Percentiles rank a stretch among this genome's conserved stretches.
Evolutionary conservation across 768 basidiomycete genomes (phyloP).

Genomic region (Suillus placidus): DNA sequence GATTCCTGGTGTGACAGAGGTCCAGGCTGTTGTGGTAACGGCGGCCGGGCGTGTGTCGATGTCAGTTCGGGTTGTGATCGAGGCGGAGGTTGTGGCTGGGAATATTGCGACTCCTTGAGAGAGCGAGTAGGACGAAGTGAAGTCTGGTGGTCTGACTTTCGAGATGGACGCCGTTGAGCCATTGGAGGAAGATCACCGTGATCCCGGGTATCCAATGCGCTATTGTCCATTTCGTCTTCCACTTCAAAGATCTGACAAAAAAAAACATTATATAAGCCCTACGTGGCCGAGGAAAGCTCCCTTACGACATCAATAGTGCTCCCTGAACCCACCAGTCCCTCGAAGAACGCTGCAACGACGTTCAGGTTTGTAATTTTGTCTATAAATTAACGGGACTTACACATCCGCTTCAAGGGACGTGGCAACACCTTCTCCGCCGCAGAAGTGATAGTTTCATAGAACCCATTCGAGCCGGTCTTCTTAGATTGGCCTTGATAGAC

Average conservation of each 20-base stretch:
- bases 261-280: constrained; percentile 2
- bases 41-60: constrained; percentile 5
- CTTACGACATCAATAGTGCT: constrained; percentile 76
- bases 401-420: constrained; percentile 68
- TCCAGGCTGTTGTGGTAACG: constrained; percentile 10
- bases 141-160: constrained; percentile 33
- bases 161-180: constrained; percentile 36
- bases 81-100: constrained; percentile 12
- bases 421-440: constrained; percentile 75
- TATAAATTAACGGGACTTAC: constrained; percentile 45
- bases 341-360: constrained; percentile 63
- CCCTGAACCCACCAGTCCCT: constrained; percentile 72
- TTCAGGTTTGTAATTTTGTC: background rate
- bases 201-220: constrained; percentile 58
- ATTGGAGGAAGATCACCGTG: constrained; percentile 24
- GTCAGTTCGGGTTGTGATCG: background rate
- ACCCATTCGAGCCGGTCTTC: constrained; percentile 58
- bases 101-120: constrained; percentile 20
- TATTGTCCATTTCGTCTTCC: constrained; percentile 63
- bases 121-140: constrained; percentile 23
- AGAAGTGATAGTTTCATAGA: constrained; percentile 73
- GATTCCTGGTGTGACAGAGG: constrained; percentile 16
- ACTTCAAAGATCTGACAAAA: constrained; percentile 71
- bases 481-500: constrained; percentile 56
- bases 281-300: background rate